Conservation (phyloP, 805 yeast species). For the Nakazawaea ernobii region DNA sequence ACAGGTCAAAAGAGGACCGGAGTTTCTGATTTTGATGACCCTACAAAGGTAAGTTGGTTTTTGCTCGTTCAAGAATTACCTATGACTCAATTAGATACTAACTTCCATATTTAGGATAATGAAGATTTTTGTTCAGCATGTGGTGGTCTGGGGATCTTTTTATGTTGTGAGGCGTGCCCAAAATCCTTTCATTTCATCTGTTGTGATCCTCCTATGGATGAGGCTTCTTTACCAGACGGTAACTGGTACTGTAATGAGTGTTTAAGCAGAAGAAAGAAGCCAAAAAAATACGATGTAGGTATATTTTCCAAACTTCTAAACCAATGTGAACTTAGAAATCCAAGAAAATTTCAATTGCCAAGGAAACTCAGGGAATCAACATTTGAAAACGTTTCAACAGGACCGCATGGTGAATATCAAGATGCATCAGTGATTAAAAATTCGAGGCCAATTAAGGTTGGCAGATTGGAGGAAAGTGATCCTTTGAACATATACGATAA, state of each 20-base stretch:
- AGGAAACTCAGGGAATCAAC: slow-evolving; percentile 55
- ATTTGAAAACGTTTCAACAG: slow-evolving; percentile 67
- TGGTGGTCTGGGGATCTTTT: slow-evolving; percentile 80
- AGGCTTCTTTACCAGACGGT: slow-evolving; percentile 71
- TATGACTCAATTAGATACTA: not conserved
- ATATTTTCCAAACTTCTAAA: slow-evolving; percentile 53
- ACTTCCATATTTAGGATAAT: slow-evolving; percentile 31
- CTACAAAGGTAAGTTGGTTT: slow-evolving; percentile 23
- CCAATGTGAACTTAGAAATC: slow-evolving; percentile 52
- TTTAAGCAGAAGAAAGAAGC: slow-evolving; percentile 29
- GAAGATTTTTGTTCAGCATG: slow-evolving; percentile 92
- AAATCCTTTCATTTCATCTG: slow-evolving; percentile 88
- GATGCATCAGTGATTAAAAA: slow-evolving; percentile 54
- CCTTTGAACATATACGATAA: slow-evolving; percentile 63
- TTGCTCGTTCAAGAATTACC: not conserved
- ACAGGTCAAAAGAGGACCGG: slow-evolving; percentile 26
- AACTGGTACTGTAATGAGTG: slow-evolving; percentile 90
- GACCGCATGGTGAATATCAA: slow-evolving; percentile 63
- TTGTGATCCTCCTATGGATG: slow-evolving; percentile 84
- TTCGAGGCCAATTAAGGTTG: slow-evolving; percentile 31
- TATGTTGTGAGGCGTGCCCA: slow-evolving; percentile 94
- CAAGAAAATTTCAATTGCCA: slow-evolving; percentile 68
- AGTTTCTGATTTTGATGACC: slow-evolving; percentile 22
- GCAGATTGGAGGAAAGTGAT: slow-evolving; percentile 46
- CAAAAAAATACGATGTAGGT: slow-evolving; percentile 30